Conservation (phyloP, 805 yeast genomes). For the Wilhelminamyces savonicus region DNA sequence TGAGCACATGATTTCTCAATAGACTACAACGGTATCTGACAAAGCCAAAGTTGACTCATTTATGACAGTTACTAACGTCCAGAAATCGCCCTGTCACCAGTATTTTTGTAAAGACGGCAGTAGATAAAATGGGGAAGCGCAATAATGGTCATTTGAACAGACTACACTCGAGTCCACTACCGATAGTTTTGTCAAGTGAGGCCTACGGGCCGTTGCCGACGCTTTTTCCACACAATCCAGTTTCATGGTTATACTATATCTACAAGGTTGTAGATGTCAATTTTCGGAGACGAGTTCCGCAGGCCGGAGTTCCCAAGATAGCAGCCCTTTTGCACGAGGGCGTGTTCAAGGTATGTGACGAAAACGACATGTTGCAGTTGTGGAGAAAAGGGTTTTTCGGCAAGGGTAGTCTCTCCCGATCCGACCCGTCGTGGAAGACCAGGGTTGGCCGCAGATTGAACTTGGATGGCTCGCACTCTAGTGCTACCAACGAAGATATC, state of each 20-base stretch:
- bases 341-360: conserved; percentile 36
- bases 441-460: conserved; percentile 55
- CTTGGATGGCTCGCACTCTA: conserved; percentile 23
- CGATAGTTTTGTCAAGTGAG: conserved; percentile 38
- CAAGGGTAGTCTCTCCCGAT: conserved; percentile 80
- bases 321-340: conserved; percentile 19
- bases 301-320: conserved; percentile 9
- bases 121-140: conserved; percentile 31
- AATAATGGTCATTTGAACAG: conserved; percentile 6
- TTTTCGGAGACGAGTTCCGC: conserved; percentile 19
- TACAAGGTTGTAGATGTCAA: conserved; percentile 21
- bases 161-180: conserved; percentile 47
- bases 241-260: conserved; percentile 51
- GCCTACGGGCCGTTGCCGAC: conserved; percentile 43
- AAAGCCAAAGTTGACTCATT: conserved; percentile 2
- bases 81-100: conserved; percentile 1
- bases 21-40: conserved; percentile 99
- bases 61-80: conserved; percentile 9
- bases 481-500: conserved; percentile 62
- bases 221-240: conserved; percentile 57
- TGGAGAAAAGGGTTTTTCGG: conserved; percentile 94
- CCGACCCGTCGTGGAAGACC: conserved; percentile 88
- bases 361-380: conserved; percentile 44
- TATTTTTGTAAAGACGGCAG: too few relatives aligned
- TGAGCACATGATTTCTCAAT: conserved; percentile 71